A percentile compares a stretch with the other conserved stretches of the same genome.
These are phyloP conservation scores for Umbelopsis sp. DNA, from an alignment of 192 early-diverging fungal species.

Conservation along the genomic window DNA sequence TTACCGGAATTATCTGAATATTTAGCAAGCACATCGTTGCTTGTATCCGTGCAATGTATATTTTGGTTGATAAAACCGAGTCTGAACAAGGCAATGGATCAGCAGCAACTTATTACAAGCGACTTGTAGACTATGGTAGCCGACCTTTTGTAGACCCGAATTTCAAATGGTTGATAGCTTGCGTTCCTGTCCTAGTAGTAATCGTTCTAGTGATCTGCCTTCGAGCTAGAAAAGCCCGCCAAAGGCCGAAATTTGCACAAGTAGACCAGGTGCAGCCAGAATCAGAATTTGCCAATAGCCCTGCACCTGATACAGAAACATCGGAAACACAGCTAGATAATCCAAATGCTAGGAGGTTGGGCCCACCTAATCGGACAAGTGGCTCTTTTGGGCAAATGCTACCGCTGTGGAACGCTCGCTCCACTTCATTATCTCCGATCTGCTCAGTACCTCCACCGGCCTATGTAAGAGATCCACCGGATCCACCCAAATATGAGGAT, in stretches of 20 bases:
- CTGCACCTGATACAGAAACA: not conserved
- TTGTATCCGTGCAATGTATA: constrained; percentile 11
- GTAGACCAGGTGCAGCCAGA: not conserved
- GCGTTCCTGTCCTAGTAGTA: not conserved
- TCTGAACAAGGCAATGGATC: not conserved
- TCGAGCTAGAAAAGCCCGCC: constrained; percentile 8
- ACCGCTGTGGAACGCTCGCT: constrained; percentile 17
- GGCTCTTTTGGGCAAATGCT: constrained; percentile 16
- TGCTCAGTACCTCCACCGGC: constrained; percentile 11
- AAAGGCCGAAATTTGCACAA: not conserved
- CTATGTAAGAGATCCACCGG: constrained; percentile 19
- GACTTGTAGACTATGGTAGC: constrained; percentile 6
- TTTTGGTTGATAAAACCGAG: not conserved
- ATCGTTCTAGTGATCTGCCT: constrained; percentile 12
- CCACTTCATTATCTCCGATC: constrained; percentile 18
- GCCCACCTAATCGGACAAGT: not conserved
- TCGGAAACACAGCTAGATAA: not conserved
- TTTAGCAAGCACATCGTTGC: not conserved
- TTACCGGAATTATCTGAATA: not conserved
- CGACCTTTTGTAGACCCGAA: constrained; percentile 1
- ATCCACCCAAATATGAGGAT: constrained; percentile 22
- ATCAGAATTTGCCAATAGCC: not conserved
- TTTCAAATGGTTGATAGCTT: constrained; percentile 22
- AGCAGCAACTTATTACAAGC: not conserved
- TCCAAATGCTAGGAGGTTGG: not conserved